Conservation (phyloP, 139 green algal genomes). For the Micromonas commoda region DNA sequence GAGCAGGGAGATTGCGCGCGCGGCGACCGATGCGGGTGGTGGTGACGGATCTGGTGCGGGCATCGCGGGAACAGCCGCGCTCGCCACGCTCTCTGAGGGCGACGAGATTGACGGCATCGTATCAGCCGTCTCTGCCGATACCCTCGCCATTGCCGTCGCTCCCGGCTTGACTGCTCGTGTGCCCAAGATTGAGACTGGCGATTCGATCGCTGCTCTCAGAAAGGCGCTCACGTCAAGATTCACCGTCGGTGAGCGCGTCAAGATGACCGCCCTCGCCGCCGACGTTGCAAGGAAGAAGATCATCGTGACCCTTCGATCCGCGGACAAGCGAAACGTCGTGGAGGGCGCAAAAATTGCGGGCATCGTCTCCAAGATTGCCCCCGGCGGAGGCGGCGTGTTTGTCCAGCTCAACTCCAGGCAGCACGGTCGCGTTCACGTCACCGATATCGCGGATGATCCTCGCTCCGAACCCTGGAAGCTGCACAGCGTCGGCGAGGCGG, state of each 20-base stretch:
- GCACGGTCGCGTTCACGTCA: slow-evolving; percentile 54
- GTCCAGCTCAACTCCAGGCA: slow-evolving; percentile 48
- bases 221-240: background rate
- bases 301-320: background rate
- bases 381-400: slow-evolving; percentile 47
- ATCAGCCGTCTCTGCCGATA: background rate
- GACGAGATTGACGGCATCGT: slow-evolving; percentile 5
- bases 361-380: slow-evolving; percentile 23
- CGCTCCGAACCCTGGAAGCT: background rate
- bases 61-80: background rate
- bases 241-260: background rate
- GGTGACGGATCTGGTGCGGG: background rate
- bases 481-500: background rate
- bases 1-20: background rate
- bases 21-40: background rate
- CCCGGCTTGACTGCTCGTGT: slow-evolving; percentile 1
- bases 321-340: background rate
- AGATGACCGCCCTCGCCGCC: background rate
- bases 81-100: background rate
- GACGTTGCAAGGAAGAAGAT: background rate
- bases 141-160: background rate
- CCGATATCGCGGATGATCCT: slow-evolving; percentile 67
- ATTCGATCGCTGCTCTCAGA: background rate
- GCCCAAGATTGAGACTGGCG: slow-evolving; percentile 6
- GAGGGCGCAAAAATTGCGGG: background rate